phyloP scores from a whole-genome alignment of 148 eudicot genomes.

The Rheum nobile region DNA sequence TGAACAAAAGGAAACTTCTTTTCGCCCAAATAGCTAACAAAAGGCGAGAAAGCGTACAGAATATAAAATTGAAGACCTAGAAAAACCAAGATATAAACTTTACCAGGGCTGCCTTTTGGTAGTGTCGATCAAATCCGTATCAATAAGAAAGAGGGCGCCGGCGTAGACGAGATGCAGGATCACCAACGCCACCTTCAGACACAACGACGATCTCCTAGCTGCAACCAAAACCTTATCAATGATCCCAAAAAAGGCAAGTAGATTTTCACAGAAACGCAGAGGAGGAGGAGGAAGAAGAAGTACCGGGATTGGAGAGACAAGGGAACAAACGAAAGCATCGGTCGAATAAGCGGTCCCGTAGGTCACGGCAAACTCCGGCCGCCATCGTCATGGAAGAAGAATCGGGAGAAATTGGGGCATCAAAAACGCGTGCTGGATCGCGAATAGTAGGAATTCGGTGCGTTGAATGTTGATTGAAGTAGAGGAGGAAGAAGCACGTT shows the following conservation, averaged over 20 bases:
- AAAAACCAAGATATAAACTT: background rate
- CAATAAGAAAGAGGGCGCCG: conserved; percentile 39
- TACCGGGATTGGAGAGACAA: conserved; percentile 7
- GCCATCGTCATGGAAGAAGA: background rate
- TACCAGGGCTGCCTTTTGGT: conserved; percentile 14
- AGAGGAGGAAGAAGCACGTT: background rate
- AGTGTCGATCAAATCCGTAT: conserved; percentile 36
- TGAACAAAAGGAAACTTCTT: background rate
- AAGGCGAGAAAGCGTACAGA: background rate
- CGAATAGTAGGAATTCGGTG: background rate
- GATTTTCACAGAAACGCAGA: background rate
- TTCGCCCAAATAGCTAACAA: background rate
- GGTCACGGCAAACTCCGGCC: conserved; percentile 3
- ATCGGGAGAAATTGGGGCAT: conserved; percentile 1
- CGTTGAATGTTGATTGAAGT: background rate
- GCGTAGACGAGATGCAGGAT: conserved; percentile 49
- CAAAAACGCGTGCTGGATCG: background rate
- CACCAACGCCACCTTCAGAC: conserved; percentile 56
- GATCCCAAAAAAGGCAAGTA: too few species aligned
- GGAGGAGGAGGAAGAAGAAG: background rate
- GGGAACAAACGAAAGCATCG: conserved; percentile 3
- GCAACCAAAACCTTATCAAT: background rate
- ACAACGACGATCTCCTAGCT: conserved; percentile 70
- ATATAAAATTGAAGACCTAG: background rate
- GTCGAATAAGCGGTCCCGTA: background rate